Base-by-base conservation (phyloP, 306 rosid species). In the Rubus idaeus region DNA sequence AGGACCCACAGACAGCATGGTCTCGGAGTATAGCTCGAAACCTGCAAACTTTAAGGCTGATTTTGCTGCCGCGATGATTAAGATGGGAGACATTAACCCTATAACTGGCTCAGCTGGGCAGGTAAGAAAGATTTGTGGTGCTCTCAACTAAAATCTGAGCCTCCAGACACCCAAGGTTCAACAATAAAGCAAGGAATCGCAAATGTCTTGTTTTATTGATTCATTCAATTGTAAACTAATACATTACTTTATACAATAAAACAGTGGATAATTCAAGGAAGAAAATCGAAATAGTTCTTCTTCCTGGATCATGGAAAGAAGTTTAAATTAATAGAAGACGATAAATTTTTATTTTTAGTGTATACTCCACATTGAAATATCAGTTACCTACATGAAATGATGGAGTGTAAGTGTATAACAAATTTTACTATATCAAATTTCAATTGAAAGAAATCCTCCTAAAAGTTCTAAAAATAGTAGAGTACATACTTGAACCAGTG, bases 1-100 rank as follows among this genome's bases (percentile, higher is more conserved):
- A 21, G 83, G 78, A 30, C 41, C 78, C 41, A 79, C 83, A 11
- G 74, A 81, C 56, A 70, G 44, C 50, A 52, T 81, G 18, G 84
- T 81, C 44, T 39, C 73, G 0, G 84, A 76, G 68, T 81, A 81
- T 9, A 70, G 77, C 58, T 50, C 26, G 1, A 81, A 71, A 37
- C 73, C 80, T 23, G 53, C 68, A 0, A 51, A 35, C 1, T 76
- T 81, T 35, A 63, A 30, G 57, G 55, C 73, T 11, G 84, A 81
- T 64, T 81, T 81, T 7, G 77, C 73, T 0, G n/a, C 80, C 3
- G 74, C 84, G 52, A 80, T 80, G 79, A 74, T 80, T 41, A 68
- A 74, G 65, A 80, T 80, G 83, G 83, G 83, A 20, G 51, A 81
- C 49, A 76, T 81, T 71, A 6, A 44, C 0, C 80, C 84, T 42